A percentile compares a stretch with the other conserved stretches of the same genome.
These are phyloP conservation scores for Rosa lucieae DNA, from an alignment of 306 rosid species.

Conservation along the genomic window DNA sequence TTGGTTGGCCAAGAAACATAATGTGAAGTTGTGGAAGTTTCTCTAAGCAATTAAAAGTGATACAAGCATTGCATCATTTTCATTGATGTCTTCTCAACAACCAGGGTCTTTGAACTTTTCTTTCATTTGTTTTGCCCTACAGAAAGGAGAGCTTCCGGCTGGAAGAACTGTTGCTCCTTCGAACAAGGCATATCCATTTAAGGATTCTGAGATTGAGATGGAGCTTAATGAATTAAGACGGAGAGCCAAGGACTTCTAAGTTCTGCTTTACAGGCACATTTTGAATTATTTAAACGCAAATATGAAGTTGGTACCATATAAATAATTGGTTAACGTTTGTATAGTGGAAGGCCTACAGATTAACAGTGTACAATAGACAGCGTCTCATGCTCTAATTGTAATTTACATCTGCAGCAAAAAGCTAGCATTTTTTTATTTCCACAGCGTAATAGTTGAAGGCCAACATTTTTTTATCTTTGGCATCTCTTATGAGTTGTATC, in stretches of 20 bases:
- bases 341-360: conserved; percentile 32
- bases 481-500: background rate
- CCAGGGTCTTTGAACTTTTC: background rate
- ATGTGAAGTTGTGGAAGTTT: background rate
- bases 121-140: conserved; percentile 18
- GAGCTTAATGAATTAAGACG: conserved; percentile 80
- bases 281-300: conserved; percentile 16
- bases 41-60: background rate
- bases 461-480: background rate
- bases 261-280: background rate
- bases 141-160: conserved; percentile 95
- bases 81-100: background rate
- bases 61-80: background rate
- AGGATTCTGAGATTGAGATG: conserved; percentile 72
- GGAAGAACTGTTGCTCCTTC: conserved; percentile 58
- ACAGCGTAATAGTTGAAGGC: background rate
- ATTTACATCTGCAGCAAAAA: background rate
- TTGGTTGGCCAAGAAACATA: background rate
- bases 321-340: conserved; percentile 19
- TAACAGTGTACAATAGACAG: conserved; percentile 10
- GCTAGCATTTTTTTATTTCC: background rate
- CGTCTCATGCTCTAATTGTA: background rate
- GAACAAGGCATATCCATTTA: conserved; percentile 53
- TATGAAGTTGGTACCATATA: conserved; percentile 19
- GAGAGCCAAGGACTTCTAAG: conserved; percentile 61